Percentiles rank a stretch among this genome's conserved stretches.
Evolutionary conservation across 2,329 filamentous ascomycete species (phyloP).

Genomic region (Neonectria sp.): DNA sequence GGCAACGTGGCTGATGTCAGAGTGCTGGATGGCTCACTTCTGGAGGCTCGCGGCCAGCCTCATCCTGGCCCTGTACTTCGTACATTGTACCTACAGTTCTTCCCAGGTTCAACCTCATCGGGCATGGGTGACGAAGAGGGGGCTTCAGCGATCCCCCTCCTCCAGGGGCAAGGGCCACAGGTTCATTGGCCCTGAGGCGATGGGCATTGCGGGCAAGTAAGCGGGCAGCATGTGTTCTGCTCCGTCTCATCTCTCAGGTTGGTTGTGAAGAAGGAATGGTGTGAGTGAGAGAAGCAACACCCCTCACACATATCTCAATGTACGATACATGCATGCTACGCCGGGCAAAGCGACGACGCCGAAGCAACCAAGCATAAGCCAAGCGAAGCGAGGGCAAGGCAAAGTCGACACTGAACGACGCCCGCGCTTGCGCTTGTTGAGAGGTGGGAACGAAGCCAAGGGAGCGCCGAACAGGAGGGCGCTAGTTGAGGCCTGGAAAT

Average conservation of each 20-base stretch:
- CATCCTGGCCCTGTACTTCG: conserved; percentile 3
- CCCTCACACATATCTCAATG: background rate
- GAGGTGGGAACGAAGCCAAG: conserved; percentile 19
- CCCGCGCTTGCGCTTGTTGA: conserved; percentile 41
- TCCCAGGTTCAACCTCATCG: conserved; percentile 19
- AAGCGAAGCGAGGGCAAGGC: background rate
- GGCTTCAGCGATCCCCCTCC: conserved; percentile 26
- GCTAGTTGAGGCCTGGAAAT: conserved; percentile 33
- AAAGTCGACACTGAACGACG: conserved; percentile 1
- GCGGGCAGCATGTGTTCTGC: conserved; percentile 24
- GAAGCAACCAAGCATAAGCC: background rate
- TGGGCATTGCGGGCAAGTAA: conserved; percentile 14
- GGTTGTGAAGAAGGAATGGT: conserved; percentile 9
- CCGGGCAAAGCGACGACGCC: conserved; percentile 15
- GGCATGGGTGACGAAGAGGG: conserved; percentile 22
- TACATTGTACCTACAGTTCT: background rate
- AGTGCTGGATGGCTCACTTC: conserved; percentile 44
- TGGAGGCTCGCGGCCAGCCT: conserved; percentile 24
- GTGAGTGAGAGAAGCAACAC: conserved; percentile 10
- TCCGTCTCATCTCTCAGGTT: conserved; percentile 12
- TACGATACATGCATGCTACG: too few species aligned
- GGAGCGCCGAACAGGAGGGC: conserved; percentile 39
- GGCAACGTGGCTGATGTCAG: conserved; percentile 49
- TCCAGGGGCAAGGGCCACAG: conserved; percentile 14
- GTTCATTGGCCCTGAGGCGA: conserved; percentile 17